Evolutionary conservation across 352 stramenopile species (phyloP).

Genomic region (Phytophthora megakarya): DNA sequence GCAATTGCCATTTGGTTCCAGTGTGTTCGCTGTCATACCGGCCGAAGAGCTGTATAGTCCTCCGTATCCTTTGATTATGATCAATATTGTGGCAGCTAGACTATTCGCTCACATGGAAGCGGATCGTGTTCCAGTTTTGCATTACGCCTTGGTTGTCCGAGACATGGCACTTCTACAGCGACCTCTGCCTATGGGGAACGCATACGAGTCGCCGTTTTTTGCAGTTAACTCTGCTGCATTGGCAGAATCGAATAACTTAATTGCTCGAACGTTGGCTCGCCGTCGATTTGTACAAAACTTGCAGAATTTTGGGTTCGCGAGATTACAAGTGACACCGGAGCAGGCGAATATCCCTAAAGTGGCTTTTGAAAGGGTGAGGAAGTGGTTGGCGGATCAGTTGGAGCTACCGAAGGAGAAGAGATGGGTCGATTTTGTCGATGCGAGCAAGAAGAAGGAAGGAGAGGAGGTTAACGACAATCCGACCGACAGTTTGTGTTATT

Average conservation of each 20-base stretch:
- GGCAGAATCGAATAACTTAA: constrained; percentile 31
- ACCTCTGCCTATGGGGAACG: constrained; percentile 51
- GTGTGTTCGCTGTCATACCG: constrained; percentile 75
- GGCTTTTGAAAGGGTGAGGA: constrained; percentile 64
- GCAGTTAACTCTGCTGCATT: constrained; percentile 57
- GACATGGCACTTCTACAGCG: constrained; percentile 59
- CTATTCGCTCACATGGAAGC: constrained; percentile 51
- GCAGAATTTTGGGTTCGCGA: constrained; percentile 73
- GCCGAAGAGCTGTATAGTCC: constrained; percentile 82
- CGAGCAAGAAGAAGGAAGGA: constrained; percentile 11
- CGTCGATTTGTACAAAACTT: constrained; percentile 74
- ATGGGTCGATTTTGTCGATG: constrained; percentile 79
- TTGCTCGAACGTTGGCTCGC: constrained; percentile 59
- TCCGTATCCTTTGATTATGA: constrained; percentile 77
- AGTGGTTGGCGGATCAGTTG: constrained; percentile 65
- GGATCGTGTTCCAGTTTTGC: constrained; percentile 52
- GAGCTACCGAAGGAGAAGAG: constrained; percentile 51
- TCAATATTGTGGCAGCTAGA: constrained; percentile 67
- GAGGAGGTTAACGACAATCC: background rate
- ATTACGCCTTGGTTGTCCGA: constrained; percentile 71
- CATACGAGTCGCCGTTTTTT: constrained; percentile 70
- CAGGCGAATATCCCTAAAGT: constrained; percentile 60
- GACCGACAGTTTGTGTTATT: constrained; percentile 28
- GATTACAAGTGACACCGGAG: constrained; percentile 65
- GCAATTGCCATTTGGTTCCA: constrained; percentile 53